A percentile compares a stretch with the other conserved stretches of the same genome.
Conservation (phyloP, 1,284 basidiomycete species). For the Cryptococcus sp. region DNA sequence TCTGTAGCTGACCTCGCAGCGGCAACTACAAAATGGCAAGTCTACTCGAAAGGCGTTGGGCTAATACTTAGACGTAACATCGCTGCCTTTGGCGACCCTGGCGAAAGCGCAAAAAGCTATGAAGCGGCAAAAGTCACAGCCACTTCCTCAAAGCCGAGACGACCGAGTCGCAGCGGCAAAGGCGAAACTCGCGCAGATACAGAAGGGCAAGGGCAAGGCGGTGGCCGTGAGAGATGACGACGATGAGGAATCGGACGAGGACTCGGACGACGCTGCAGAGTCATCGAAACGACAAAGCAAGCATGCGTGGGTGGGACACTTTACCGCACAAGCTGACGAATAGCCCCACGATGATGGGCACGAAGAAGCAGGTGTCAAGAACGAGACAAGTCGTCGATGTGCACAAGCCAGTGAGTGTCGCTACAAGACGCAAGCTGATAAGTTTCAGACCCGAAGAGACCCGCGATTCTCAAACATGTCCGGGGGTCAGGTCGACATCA, state of each 20-base stretch:
- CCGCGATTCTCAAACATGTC: slow-evolving; percentile 80
- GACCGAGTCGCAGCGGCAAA: slow-evolving; percentile 37
- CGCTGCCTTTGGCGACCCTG: slow-evolving; percentile 31
- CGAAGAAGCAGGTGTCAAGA: slow-evolving; percentile 82
- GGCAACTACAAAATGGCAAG: slow-evolving; percentile 25
- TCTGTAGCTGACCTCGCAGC: slow-evolving; percentile 8
- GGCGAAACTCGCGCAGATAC: slow-evolving; percentile 42
- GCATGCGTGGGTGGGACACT: slow-evolving; percentile 71
- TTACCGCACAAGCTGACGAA: neutral
- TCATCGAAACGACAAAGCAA: slow-evolving; percentile 64
- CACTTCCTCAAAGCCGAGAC: slow-evolving; percentile 10
- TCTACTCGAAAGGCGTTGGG: neutral
- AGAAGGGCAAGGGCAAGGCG: slow-evolving; percentile 45
- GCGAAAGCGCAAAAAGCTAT: slow-evolving; percentile 36
- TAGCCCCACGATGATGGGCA: slow-evolving; percentile 80
- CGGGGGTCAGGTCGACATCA: slow-evolving; percentile 67
- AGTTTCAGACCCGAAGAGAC: slow-evolving; percentile 71
- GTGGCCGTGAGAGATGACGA: slow-evolving; percentile 15
- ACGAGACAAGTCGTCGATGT: slow-evolving; percentile 74
- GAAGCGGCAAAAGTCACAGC: slow-evolving; percentile 11
- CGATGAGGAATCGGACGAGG: slow-evolving; percentile 15
- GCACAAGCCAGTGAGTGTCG: slow-evolving; percentile 61
- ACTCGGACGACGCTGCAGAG: slow-evolving; percentile 20
- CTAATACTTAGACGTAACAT: slow-evolving; percentile 20
- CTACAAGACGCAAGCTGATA: neutral